Evolutionary conservation across 2,329 filamentous ascomycete species (phyloP), one percentile per base, ranked within the genome.

Genomic region (Apiospora arundinis): DNA sequence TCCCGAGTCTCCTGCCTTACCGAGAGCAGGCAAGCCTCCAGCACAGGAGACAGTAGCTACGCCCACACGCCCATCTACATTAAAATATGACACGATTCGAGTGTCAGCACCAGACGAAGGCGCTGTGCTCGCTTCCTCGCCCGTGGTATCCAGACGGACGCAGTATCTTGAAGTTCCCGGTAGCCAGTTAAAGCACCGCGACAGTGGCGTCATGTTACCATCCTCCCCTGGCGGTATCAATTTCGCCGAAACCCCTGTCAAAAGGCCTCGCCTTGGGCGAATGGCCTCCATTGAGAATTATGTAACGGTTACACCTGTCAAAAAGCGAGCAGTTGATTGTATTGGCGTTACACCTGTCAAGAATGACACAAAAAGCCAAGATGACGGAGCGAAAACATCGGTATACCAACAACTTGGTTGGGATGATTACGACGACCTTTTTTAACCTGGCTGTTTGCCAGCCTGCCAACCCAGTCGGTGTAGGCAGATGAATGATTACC

Each of bases 341-440:
- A 45, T 25, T 16, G 25, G 46, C 44, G 44, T 28, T 45, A 48
- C 70, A 12, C 48, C 40, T n/a, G 70, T 25, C 67, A 40, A 69
- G 70, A 37, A 71, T 8, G 68, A 73, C 42, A 71, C 72, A 69
- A 68, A 72, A 23, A 44, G 67, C 14, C 70, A 73, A 72, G 73
- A 71, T 70, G 72, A 42, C 65, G 63, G 32, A n/a, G 74, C 74
- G 68, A 81, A 79, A 45, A 73, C 81, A 73, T 87, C 85, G 14
- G 86, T 90, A 69, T 91, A 87, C 74, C 83, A 88, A 75, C 82
- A 81, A 74, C 78, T 90, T 56, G 88, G 89, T 65, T 91, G 89
- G 89, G 84, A 89, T 72, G 87, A 90, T 73, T 81, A 85, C 72
- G 78, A 83, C 77, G 85, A 89, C 25, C 70, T 80, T 45, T 69